These are phyloP conservation scores for Trichomonascaceae sp. DNA, from an alignment of 1,139 yeast genomes.

Conservation along the genomic window DNA sequence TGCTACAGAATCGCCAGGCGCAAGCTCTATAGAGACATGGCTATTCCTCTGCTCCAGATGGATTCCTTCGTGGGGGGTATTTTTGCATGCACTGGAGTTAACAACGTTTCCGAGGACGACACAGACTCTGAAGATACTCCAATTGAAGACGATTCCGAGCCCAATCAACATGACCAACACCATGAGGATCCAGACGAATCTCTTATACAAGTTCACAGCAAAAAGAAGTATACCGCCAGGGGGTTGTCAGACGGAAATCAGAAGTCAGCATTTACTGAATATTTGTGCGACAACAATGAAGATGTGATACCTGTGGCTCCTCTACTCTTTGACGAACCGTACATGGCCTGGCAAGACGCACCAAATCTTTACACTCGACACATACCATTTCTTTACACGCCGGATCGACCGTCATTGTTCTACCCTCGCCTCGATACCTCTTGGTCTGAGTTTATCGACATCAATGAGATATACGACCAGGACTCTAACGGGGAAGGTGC, in stretches of 20 bases:
- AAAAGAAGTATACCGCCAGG: too few relatives aligned
- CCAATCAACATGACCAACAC: not conserved
- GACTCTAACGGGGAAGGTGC: not conserved
- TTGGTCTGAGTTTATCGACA: slow-evolving; percentile 15
- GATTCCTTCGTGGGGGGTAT: slow-evolving; percentile 17
- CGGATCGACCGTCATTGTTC: slow-evolving; percentile 13
- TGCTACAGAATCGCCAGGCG: slow-evolving; percentile 13
- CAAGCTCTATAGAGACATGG: slow-evolving; percentile 4
- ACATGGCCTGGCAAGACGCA: slow-evolving; percentile 12
- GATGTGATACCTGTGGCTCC: slow-evolving; percentile 15
- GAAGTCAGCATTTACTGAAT: not conserved
- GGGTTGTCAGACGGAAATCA: too few relatives aligned
- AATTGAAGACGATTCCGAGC: not conserved
- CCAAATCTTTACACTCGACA: slow-evolving; percentile 4
- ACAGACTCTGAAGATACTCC: not conserved
- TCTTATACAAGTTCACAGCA: too few relatives aligned
- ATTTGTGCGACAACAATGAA: slow-evolving; percentile 2
- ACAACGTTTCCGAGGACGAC: slow-evolving; percentile 1
- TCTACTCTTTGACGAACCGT: slow-evolving; percentile 17
- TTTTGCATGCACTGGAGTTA: slow-evolving; percentile 11
- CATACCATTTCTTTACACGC: slow-evolving; percentile 18
- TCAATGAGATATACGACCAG: slow-evolving; percentile 12
- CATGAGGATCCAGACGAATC: not conserved
- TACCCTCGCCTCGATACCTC: slow-evolving; percentile 13
- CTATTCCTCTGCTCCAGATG: slow-evolving; percentile 5